Base-by-base conservation (phyloP, 371 early-diverging fungal species). In the Coemansia linderi region DNA sequence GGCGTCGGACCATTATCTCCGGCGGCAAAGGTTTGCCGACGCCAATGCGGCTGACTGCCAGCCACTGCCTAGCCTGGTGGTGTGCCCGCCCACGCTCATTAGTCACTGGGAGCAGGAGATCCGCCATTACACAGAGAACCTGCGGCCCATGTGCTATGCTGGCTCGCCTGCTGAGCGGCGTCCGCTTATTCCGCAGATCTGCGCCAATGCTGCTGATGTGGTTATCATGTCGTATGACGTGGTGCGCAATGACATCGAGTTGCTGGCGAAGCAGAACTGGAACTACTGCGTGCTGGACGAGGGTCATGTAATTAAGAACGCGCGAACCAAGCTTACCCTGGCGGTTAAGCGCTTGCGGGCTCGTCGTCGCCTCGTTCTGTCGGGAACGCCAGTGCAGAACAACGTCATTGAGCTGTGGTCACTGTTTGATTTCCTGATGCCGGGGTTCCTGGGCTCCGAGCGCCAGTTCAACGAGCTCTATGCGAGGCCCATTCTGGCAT, bases 361-460 rank as follows among this genome's bases (percentile, higher is more conserved):
- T 17, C 88, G 90, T 63, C 92, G 97, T 74, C 88, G 98, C 0
- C 84, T 98, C 54, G 93, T 99, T 56, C 84, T 99, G 15, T 98
- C 99, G 2, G 99, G 99, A 56, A 99, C 99, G 13, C 99, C 99
- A 0, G 92, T 99, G 54, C 99, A 99, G 84, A 99, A 99, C 83
- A 95, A 97, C 73, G 95, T 98, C 1, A 76, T 94, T 8, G 99
- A 99, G 81, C 84, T 99, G 68, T 99, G 99, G 99, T 94, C 95
- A 4, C 77, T 99, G 66, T 97, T 99, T 82, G 98, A 99, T 75
- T 99, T 96, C 78, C 83, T 99, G 62, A 95, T 96, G 95, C 99
- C 99, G 15, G 98, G 97, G 3, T 95, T 96, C 74, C 82, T 99
- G 27, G 96, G 96, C 6, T 91, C 92, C 15, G 96, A 97, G 73